Base-by-base conservation (phyloP, 257 asterid genomes). In the Cinchona pubescens region DNA sequence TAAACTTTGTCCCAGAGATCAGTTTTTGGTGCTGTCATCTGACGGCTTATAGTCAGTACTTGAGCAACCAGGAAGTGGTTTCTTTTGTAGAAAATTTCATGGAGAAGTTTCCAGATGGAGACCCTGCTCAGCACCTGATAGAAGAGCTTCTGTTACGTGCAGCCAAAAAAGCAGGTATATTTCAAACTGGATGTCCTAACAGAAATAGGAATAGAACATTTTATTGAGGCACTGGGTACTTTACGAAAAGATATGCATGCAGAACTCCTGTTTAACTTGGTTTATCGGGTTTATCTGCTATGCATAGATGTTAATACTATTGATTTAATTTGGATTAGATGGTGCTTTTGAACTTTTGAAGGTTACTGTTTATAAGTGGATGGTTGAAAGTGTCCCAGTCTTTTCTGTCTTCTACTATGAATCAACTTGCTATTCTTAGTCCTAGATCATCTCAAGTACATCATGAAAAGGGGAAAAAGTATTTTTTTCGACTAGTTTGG, bases 51-150 rank as follows among this genome's bases (percentile, higher is more conserved):
- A 94, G n/a, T 87, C 98, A 94, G 84, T 92, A 94, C 73, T 89
- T 94, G 82, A 90, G 92, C 88, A 94, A 94, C 82, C 88, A 92
- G 87, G 98, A 94, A 76, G 98, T 94, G 77, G 97, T 94, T 82
- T 82, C 89, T 55, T 89, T 72, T 84, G 96, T 92, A 78, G 94
- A 89, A 79, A 92, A 87, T 81, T 94, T 94, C 83, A 83, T 94
- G 94, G 96, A 92, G 89, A 91, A 88, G 87, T 90, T 85, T 86
- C 96, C 97, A 40, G 98, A 94, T 78, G 98, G 98, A 58, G 98
- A 94, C 79, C 98, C 98, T 64, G 98, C 98, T 68, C 97, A 94
- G 81, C 96, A 94, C 86, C 87, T 92, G 38, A 90, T 94, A 71
- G 97, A 92, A 89, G 98, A 92, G 86, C 96, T 91, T 80, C 88